phyloP scores from a whole-genome alignment of 768 basidiomycete genomes.

The Boletus patriciae region DNA sequence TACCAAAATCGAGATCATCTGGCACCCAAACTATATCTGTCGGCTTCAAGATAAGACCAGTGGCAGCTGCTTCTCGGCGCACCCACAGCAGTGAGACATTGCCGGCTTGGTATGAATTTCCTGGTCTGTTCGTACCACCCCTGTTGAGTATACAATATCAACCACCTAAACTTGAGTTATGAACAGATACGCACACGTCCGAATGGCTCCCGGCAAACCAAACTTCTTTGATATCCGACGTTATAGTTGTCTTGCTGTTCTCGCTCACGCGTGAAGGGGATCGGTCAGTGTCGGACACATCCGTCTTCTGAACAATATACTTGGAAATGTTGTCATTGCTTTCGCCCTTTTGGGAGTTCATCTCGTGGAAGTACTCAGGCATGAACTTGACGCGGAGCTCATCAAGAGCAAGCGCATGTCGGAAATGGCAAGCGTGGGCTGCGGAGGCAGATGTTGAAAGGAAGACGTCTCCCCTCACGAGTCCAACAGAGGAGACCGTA shows the following conservation, averaged over 20 bases:
- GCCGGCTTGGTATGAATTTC: slow-evolving; percentile 10
- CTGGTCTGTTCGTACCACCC: slow-evolving; percentile 12
- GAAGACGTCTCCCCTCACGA: no score
- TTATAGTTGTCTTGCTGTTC: neutral
- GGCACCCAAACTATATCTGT: slow-evolving; percentile 19
- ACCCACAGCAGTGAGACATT: slow-evolving; percentile 6
- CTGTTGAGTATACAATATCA: neutral
- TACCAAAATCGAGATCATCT: slow-evolving; percentile 16
- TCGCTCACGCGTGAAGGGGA: neutral
- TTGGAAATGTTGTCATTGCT: slow-evolving; percentile 6
- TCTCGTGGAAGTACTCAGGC: slow-evolving; percentile 36
- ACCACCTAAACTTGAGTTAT: neutral
- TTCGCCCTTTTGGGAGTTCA: slow-evolving; percentile 21
- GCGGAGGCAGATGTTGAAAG: no score
- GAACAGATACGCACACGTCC: slow-evolving; percentile 26
- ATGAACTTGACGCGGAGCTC: slow-evolving; percentile 61
- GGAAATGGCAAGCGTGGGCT: no score
- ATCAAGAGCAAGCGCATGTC: slow-evolving; percentile 48
- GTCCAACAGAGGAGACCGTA: no score
- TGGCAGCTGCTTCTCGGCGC: slow-evolving; percentile 17
- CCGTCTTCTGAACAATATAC: slow-evolving; percentile 16
- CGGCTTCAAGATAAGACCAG: slow-evolving; percentile 23
- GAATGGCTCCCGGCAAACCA: slow-evolving; percentile 8
- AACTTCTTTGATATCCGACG: slow-evolving; percentile 1
- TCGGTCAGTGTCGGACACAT: neutral